These are phyloP conservation scores for Populus hybrid DNA, from an alignment of 441 rosid genomes.

Conservation along the genomic window DNA sequence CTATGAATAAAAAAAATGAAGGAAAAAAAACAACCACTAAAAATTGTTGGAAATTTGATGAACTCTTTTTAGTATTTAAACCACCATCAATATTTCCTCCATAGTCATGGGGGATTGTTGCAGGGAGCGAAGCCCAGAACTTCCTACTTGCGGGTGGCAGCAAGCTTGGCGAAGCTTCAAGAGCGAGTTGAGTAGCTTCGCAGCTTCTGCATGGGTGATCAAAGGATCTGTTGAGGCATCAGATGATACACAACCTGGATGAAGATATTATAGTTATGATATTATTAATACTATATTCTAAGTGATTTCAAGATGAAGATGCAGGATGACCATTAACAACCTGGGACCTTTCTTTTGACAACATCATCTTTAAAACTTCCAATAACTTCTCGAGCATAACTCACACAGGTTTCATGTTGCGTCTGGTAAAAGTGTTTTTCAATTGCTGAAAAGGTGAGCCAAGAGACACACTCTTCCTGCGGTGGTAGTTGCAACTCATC, in stretches of 20 bases:
- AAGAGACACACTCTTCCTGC: constrained; percentile 86
- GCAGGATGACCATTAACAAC: constrained; percentile 32
- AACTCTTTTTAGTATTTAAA: constrained; percentile 20
- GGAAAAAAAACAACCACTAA: constrained; percentile 1
- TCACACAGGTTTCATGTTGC: constrained; percentile 95
- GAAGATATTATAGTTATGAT: constrained; percentile 16
- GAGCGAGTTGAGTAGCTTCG: constrained; percentile 84
- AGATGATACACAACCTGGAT: constrained; percentile 48
- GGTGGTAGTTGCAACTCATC: constrained; percentile 95
- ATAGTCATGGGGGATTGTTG: constrained; percentile 96
- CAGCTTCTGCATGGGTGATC: constrained; percentile 83
- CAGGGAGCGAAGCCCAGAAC: constrained; percentile 86
- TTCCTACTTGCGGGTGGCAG: constrained; percentile 99
- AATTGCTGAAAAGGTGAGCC: constrained; percentile 90
- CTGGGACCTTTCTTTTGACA: constrained; percentile 66
- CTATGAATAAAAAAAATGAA: constrained; percentile 22
- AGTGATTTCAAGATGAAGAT: constrained; percentile 23
- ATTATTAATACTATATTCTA: constrained; percentile 5
- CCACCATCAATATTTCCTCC: constrained; percentile 88
- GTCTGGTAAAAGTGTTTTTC: constrained; percentile 94
- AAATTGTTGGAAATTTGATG: constrained; percentile 6
- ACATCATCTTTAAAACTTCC: constrained; percentile 76
- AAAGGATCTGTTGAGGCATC: constrained; percentile 44
- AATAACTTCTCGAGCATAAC: constrained; percentile 88
- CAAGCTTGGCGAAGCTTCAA: constrained; percentile 99